Evolutionary conservation across 2,329 filamentous ascomycete genomes (phyloP).

Genomic region (Aspergillus clavatus): DNA sequence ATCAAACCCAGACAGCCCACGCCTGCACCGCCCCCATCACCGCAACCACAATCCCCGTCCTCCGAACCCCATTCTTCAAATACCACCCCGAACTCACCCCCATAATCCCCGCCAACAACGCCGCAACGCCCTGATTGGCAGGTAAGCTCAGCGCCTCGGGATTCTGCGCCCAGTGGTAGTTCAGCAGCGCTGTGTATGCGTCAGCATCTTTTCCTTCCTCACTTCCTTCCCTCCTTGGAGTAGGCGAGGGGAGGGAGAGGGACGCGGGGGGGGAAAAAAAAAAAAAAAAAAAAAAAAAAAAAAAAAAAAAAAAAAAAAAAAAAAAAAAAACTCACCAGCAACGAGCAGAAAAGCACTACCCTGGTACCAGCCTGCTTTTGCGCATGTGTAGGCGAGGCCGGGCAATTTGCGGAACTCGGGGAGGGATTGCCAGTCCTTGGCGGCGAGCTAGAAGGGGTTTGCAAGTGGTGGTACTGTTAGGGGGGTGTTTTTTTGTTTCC

Average conservation of each 20-base stretch:
- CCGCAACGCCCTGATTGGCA: conserved; percentile 17
- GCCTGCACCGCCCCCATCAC: conserved; percentile 18
- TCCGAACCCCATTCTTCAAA: conserved; percentile 15
- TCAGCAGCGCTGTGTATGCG: conserved; percentile 10
- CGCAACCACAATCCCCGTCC: conserved; percentile 15
- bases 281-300: no score
- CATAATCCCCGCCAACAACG: conserved; percentile 6
- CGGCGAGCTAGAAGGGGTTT: conserved; percentile 4
- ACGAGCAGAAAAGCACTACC: conserved; percentile 22
- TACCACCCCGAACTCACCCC: conserved; percentile 22
- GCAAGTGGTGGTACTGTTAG: neutral
- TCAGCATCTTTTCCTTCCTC: neutral
- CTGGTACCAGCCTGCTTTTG: conserved; percentile 23
- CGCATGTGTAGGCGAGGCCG: conserved; percentile 19
- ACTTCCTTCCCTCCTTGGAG: neutral
- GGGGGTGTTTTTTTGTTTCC: conserved; percentile 1
- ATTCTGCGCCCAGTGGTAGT: conserved; percentile 16
- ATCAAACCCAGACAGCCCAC: conserved; percentile 16
- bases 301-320: no score
- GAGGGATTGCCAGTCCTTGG: conserved; percentile 16
- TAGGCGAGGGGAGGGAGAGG: neutral
- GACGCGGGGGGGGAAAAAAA: no score
- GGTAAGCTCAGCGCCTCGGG: conserved; percentile 10
- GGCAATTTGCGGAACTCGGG: conserved; percentile 19
- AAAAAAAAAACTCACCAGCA: no score